Conservation (phyloP, 106 monocot genomes). For the Allium fistulosum region DNA sequence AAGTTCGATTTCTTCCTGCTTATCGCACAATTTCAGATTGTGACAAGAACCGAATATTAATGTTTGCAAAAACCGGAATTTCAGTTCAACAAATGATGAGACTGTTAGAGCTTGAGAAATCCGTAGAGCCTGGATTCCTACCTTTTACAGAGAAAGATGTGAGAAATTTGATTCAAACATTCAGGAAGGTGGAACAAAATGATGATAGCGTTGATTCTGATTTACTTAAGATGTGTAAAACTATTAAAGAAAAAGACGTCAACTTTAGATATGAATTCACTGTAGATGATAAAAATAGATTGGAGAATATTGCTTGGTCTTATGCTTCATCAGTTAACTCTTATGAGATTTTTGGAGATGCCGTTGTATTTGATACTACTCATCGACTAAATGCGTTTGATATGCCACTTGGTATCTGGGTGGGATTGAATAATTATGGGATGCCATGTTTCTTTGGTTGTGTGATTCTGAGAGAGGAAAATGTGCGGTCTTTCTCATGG, state of each 20-base stretch:
- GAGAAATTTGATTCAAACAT: conserved; percentile 72
- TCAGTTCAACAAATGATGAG: conserved; percentile 91
- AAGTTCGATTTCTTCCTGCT: conserved; percentile 83
- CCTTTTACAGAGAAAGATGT: conserved; percentile 93
- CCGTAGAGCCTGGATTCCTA: conserved; percentile 61
- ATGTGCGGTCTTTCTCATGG: conserved; percentile 55
- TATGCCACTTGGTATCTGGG: conserved; percentile 72
- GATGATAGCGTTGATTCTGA: conserved; percentile 59
- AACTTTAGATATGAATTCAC: conserved; percentile 71
- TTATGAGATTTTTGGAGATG: conserved; percentile 82
- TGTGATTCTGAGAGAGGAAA: conserved; percentile 68
- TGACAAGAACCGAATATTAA: conserved; percentile 68
- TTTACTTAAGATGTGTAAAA: conserved; percentile 70
- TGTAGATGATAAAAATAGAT: conserved; percentile 29
- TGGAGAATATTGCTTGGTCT: conserved; percentile 89
- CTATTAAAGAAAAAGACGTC: conserved; percentile 57
- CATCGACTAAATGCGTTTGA: conserved; percentile 54
- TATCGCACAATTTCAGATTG: conserved; percentile 57
- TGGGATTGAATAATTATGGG: conserved; percentile 87
- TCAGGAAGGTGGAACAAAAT: conserved; percentile 57
- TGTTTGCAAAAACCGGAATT: conserved; percentile 81
- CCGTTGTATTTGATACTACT: conserved; percentile 70
- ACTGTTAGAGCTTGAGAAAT: conserved; percentile 73
- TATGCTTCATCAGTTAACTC: conserved; percentile 73
- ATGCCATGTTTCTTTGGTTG: conserved; percentile 80